Evolutionary conservation across 1,284 basidiomycete species (phyloP), one percentile per base, ranked within the genome.

Genomic region (Naganishia liquefaciens): DNA sequence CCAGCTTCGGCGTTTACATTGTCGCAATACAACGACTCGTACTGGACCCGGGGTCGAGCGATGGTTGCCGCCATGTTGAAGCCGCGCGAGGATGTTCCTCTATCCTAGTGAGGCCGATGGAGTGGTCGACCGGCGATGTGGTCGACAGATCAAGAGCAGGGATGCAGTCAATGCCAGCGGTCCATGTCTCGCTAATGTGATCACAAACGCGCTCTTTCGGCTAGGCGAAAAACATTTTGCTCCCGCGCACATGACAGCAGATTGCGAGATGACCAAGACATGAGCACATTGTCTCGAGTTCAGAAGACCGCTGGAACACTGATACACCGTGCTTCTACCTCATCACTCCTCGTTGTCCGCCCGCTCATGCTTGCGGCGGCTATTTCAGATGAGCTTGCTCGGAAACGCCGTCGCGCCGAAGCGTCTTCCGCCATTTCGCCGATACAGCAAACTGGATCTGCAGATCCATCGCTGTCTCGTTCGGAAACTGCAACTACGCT

Each of bases 321-420:
- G 33, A 37, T 37, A 37, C 13, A 37, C 33, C 33, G 33, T 37
- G 10, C 13, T 37, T 10, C 2, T 9, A 37, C 33, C 33, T 9
- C 33, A 13, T 9, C 33, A 7, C 13, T 37, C 33, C 33, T 37
- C 10, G 2, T 2, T 37, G 13, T 37, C 33, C 9, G 33, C 33
- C 33, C 33, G 7, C 33, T 7, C 33, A 57, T 57, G 54, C 54
- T 57, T 7, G 42, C 54, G 19, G 27, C 43, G 2, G 27, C 30
- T 5, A 19, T 57, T 11, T 42, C 54, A 6, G 54, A 47, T 7
- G 25, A 37, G 28, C 10, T 46, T 23, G 54, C 54, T n/a, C 21
- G 42, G 11, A 47, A 47, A 28, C 17, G 54, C 10, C 42, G 54
- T 10, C 30, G 72, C 49, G 69, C 71, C 3, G 23, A 7, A 51